These are phyloP conservation scores for Monosporascus sp. DNA, from an alignment of 2,329 filamentous ascomycete genomes.

Conservation along the genomic window DNA sequence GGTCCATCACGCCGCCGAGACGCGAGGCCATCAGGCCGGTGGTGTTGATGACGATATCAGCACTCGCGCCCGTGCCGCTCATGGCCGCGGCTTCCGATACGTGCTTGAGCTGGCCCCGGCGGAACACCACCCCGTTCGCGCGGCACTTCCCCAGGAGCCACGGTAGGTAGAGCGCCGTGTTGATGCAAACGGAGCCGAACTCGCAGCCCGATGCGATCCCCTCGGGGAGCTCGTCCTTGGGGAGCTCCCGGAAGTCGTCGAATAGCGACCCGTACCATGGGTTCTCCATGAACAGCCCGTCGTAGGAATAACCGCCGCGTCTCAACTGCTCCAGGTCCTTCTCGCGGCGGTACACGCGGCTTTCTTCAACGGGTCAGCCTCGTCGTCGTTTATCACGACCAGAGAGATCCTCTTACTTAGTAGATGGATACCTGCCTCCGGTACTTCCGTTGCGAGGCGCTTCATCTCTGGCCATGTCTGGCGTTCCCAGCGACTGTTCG, in stretches of 20 bases:
- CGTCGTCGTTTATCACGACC: background rate
- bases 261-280: slow-evolving; percentile 72
- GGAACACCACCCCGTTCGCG: slow-evolving; percentile 63
- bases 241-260: slow-evolving; percentile 63
- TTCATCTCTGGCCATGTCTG: slow-evolving; percentile 25
- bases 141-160: slow-evolving; percentile 80
- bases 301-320: slow-evolving; percentile 49
- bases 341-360: slow-evolving; percentile 46
- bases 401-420: slow-evolving; percentile 17
- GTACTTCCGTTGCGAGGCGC: slow-evolving; percentile 25
- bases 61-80: slow-evolving; percentile 51
- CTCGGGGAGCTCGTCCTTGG: slow-evolving; percentile 50
- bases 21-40: slow-evolving; percentile 71
- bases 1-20: slow-evolving; percentile 78
- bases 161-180: slow-evolving; percentile 79
- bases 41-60: slow-evolving; percentile 75
- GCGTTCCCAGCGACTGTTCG: slow-evolving; percentile 25
- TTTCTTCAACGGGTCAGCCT: slow-evolving; percentile 30
- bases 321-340: slow-evolving; percentile 49
- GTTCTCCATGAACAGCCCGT: slow-evolving; percentile 59
- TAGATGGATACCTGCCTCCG: slow-evolving; percentile 29
- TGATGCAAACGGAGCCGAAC: slow-evolving; percentile 87
- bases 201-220: slow-evolving; percentile 67
- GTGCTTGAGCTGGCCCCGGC: slow-evolving; percentile 60
- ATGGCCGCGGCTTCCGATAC: slow-evolving; percentile 62